phyloP scores from a whole-genome alignment of 2,329 filamentous ascomycete species.

The Neofusicoccum umdonicola region DNA sequence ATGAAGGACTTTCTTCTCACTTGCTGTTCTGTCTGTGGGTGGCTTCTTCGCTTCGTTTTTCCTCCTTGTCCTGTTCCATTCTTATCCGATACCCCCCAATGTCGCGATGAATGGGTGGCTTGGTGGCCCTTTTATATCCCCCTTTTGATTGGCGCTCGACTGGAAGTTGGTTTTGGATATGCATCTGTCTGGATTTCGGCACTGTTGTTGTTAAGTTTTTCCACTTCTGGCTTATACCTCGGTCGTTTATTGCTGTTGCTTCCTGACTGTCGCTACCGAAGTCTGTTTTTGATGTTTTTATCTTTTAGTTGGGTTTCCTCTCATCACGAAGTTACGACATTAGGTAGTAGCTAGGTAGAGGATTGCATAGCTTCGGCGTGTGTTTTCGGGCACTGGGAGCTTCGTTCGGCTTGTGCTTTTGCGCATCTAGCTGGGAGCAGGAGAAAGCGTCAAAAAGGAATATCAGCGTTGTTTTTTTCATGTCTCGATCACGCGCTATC shows the following conservation, averaged over 20 bases:
- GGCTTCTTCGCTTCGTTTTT: conserved; percentile 3
- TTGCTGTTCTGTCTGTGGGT: neutral
- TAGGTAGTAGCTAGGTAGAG: conserved; percentile 15
- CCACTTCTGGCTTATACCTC: conserved; percentile 1
- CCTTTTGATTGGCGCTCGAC: neutral
- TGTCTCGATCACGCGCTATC: neutral
- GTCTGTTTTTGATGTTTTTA: neutral
- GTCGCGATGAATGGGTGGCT: conserved; percentile 12
- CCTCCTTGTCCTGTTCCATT: conserved; percentile 9
- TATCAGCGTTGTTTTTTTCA: conserved; percentile 8
- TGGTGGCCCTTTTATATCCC: conserved; percentile 4
- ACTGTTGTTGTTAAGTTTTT: neutral
- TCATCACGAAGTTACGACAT: conserved; percentile 12
- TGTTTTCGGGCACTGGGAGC: neutral
- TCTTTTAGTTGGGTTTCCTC: neutral
- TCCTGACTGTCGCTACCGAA: conserved; percentile 3
- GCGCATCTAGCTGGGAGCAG: neutral
- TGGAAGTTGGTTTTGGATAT: neutral
- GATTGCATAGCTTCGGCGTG: conserved; percentile 13
- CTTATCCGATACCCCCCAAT: conserved; percentile 13
- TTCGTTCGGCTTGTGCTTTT: neutral
- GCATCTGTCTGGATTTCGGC: conserved; percentile 4
- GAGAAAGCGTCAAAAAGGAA: neutral
- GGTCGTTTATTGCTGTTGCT: neutral
- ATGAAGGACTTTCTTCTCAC: neutral